Evolutionary conservation across 2,329 filamentous ascomycete genomes (phyloP).

Genomic region (Acarospora socialis): DNA sequence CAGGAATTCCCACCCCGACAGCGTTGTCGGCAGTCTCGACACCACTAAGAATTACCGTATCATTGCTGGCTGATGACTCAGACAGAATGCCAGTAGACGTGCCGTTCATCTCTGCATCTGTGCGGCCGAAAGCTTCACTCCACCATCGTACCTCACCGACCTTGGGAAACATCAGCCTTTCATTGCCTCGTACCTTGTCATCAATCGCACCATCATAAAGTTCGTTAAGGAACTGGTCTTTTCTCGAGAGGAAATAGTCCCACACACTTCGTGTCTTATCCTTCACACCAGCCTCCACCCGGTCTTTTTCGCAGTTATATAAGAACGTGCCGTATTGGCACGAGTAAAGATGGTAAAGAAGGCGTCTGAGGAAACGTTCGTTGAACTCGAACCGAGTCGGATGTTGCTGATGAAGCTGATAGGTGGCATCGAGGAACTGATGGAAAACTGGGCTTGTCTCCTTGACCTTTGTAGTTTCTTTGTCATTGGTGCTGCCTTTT

Average conservation of each 20-base stretch:
- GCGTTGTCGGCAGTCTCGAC: constrained; percentile 45
- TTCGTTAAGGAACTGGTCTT: constrained; percentile 67
- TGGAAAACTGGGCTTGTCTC: constrained; percentile 96
- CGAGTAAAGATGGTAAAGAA: constrained; percentile 88
- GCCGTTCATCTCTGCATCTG: constrained; percentile 86
- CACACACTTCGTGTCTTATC: constrained; percentile 77
- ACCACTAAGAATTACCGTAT: constrained; percentile 42
- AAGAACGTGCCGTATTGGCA: constrained; percentile 96
- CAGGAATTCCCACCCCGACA: constrained; percentile 27
- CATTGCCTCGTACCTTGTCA: constrained; percentile 63
- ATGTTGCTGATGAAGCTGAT: constrained; percentile 74
- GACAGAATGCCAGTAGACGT: constrained; percentile 35
- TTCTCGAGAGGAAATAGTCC: constrained; percentile 82
- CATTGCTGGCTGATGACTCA: constrained; percentile 18
- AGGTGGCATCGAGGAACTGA: constrained; percentile 89
- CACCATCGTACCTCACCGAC: constrained; percentile 81
- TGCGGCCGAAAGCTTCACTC: constrained; percentile 72
- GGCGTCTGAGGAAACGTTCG: constrained; percentile 74
- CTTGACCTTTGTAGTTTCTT: constrained; percentile 64
- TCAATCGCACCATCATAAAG: constrained; percentile 63
- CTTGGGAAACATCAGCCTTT: constrained; percentile 70
- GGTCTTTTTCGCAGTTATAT: constrained; percentile 86
- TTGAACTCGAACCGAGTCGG: constrained; percentile 91
- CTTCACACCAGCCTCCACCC: constrained; percentile 51
- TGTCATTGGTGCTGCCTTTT: constrained; percentile 33